Evolutionary conservation across 176 grass and related monocot species (phyloP), one percentile per base, ranked within the genome.

Genomic region (Puccinellia tenuiflora): DNA sequence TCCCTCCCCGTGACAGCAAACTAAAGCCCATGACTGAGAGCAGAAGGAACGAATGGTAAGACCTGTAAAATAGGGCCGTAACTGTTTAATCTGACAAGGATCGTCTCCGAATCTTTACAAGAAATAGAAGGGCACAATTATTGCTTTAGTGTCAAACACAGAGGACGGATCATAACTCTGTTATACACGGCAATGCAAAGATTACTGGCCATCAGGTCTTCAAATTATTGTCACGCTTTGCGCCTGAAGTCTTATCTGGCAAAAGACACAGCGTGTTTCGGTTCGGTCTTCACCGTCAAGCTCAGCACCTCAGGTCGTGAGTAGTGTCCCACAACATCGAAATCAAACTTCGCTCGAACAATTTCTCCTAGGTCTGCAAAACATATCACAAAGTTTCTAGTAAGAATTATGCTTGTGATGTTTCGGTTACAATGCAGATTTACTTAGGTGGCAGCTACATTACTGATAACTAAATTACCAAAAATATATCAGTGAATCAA

Each of bases 311-410:
- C 96, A 64, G 96, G 91, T 21, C 96, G 84, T 7, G 96, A 82
- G 65, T 99, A 99, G 68, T 99, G 93, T 35, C 93, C 96, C 28
- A 99, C 89, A 6, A 96, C 96, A 11, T 99, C 96, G 12, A 99
- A 99, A 87, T 88, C 93, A 88, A 99, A 99, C 78, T 99, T 99
- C 3, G 96, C 96, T 87, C 89, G 78, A 55, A 81, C 81, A 61
- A 99, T 99, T 79, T 99, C 93, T 71, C 87, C 96, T 79, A 96
- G 73, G 82, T 95, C 96, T 98, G 90, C 54, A 64, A 53, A 79
- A 18, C 63, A 55, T n/a, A 55, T n/a, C 31, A 60, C 15, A 21
- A 45, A 73, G 9, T 71, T 61, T 68, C 2, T 55, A 81, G 37
- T 81, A 28, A 61, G 70, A 54, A 57, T 38, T 54, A 50, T 48